Base-by-base conservation (phyloP, 495 filamentous ascomycete species). In the Delitschia confertaspora region DNA sequence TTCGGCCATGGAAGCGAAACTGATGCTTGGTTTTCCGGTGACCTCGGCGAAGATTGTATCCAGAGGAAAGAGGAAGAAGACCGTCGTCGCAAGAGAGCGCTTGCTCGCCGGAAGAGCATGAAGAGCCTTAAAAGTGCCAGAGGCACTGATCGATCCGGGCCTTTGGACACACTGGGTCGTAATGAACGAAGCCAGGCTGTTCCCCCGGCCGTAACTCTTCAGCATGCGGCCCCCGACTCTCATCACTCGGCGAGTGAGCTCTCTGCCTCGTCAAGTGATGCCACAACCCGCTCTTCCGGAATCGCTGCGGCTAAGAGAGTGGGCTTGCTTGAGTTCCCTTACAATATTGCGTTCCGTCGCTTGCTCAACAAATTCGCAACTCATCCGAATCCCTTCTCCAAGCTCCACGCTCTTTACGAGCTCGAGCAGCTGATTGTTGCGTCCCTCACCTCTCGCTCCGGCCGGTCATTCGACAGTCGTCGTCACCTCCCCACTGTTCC, bases 1-100 rank as follows among this genome's bases (percentile, higher is more conserved):
- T 94, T 88, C 65, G 75, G 80, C 23, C 76, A 79, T 47, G 82
- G 91, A 10, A 89, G 85, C 49, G 91, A 98, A 66, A 98, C 89
- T 11, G 91, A 96, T 53, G 76, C 71, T 18, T 95, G 89, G 85
- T 89, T 94, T 58, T 73, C 75, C 4, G 77, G 80, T 47, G 75
- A 72, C 14, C 60, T 93, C 3, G 79, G 82, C 10, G 79, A 89
- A 51, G 78, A 84, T 40, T 83, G 80, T 41, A 79, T 93, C 32
- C 81, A 85, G 47, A 69, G 78, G 24, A 79, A 80, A 45, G 85
- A 86, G 61, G 76, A 80, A 73, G 51, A 71, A 61, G 64, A 68
- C 66, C 59, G 67, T 68, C 65, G 67, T 59, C 63, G 58, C 36
- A 57, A 58, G 33, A 65, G 65, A 35, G 63, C 68, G 6, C 61